A percentile compares a stretch with the other conserved stretches of the same genome.
Evolutionary conservation across 202 grass and related monocot species (phyloP).

Genomic region (Miscanthus sacchariflorus): DNA sequence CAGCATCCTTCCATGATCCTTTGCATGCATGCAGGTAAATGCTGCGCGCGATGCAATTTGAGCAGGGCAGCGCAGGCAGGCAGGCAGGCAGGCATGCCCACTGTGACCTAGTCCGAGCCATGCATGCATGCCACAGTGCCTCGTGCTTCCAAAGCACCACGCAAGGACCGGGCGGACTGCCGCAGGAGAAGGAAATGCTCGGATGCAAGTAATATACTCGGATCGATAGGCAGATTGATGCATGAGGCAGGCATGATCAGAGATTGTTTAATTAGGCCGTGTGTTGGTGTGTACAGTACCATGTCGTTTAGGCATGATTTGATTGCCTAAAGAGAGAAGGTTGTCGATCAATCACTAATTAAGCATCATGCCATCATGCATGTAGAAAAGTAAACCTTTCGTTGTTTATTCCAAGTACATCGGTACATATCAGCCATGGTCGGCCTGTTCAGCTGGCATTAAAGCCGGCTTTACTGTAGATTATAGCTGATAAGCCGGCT

Average conservation of each 20-base stretch:
- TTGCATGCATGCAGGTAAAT: constrained; percentile 17
- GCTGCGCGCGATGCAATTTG: not conserved
- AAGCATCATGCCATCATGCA: no score
- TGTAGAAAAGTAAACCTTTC: not conserved
- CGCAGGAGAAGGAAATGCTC: constrained; percentile 45
- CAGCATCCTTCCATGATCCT: not conserved
- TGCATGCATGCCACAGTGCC: constrained; percentile 53
- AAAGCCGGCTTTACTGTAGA: no score
- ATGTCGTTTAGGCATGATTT: not conserved
- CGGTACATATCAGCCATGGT: not conserved
- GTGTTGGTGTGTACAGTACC: not conserved
- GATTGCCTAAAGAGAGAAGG: not conserved
- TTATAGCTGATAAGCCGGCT: no score
- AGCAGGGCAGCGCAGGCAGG: not conserved
- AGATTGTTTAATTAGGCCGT: not conserved
- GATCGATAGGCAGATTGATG: not conserved
- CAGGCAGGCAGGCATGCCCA: not conserved
- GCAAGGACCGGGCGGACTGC: not conserved
- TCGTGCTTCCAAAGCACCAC: constrained; percentile 49
- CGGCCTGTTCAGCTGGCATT: no score
- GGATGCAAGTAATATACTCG: constrained; percentile 11
- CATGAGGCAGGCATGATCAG: not conserved
- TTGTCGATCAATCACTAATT: not conserved
- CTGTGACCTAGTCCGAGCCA: constrained; percentile 53
- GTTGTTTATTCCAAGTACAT: not conserved